phyloP scores from a whole-genome alignment of 345 rosid species.

The Lumnitzera racemosa region DNA sequence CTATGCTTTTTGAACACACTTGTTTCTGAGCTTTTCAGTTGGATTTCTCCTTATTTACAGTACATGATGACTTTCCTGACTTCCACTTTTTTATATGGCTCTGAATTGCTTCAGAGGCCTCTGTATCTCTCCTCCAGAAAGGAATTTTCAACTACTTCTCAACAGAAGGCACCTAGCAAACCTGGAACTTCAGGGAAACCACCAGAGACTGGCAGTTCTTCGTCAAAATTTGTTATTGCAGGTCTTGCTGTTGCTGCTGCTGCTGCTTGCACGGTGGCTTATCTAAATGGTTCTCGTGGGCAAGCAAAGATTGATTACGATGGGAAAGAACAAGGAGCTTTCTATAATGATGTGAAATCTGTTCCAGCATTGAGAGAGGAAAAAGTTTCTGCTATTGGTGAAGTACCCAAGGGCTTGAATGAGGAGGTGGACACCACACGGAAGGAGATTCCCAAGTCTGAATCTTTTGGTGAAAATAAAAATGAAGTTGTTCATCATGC shows the following conservation, averaged over 20 bases:
- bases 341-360: constrained; percentile 16
- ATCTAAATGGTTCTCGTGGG: constrained; percentile 33
- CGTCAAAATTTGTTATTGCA: constrained; percentile 40
- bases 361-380: constrained; percentile 20
- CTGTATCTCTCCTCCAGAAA: constrained; percentile 39
- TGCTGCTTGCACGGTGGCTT: constrained; percentile 44
- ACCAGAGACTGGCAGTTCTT: constrained; percentile 31
- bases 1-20: no score
- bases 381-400: constrained; percentile 20
- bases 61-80: not conserved
- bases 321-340: constrained; percentile 5
- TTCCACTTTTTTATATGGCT: not conserved
- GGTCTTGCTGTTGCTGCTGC: constrained; percentile 35
- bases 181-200: constrained; percentile 36
- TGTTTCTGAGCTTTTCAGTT: no score
- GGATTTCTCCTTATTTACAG: not conserved
- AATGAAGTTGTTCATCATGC: constrained; percentile 16
- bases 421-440: constrained; percentile 18
- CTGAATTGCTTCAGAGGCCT: constrained; percentile 25
- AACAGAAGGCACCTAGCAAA: constrained; percentile 31
- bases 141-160: constrained; percentile 38
- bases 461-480: constrained; percentile 19
- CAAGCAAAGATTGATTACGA: constrained; percentile 14
- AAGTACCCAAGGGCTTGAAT: constrained; percentile 23
- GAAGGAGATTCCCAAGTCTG: constrained; percentile 26